A percentile compares a stretch with the other conserved stretches of the same genome.
phyloP scores from a whole-genome alignment of 768 basidiomycete genomes.

The Tremella fuciformis region DNA sequence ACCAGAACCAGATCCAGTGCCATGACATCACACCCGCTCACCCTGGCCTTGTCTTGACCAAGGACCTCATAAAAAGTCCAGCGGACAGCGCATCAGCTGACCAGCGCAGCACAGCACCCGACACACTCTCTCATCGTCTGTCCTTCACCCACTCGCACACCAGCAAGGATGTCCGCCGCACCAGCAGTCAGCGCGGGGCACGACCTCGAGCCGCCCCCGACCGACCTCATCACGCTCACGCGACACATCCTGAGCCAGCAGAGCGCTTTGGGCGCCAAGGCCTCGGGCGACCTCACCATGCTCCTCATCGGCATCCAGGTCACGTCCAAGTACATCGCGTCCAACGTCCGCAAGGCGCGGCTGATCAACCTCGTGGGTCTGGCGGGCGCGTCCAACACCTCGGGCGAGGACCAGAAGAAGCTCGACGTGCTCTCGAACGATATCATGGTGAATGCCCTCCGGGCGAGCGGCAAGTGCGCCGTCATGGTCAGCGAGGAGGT shows the following conservation, averaged over 20 bases:
- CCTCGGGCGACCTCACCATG: slow-evolving; percentile 90
- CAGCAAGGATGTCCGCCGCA: too few species aligned
- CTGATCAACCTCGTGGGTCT: slow-evolving; percentile 97
- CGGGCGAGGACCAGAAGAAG: slow-evolving; percentile 99
- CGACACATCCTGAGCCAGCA: slow-evolving; percentile 87
- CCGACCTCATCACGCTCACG: slow-evolving; percentile 88
- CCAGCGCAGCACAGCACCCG: too few species aligned
- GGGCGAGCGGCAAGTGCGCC: slow-evolving; percentile 92
- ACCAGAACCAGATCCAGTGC: too few species aligned
- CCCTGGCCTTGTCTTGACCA: too few species aligned
- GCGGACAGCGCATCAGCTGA: too few species aligned
- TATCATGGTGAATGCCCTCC: slow-evolving; percentile 97
- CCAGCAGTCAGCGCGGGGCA: too few species aligned
- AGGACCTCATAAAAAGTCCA: too few species aligned
- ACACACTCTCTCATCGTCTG: too few species aligned
- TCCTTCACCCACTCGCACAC: too few species aligned
- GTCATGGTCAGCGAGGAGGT: slow-evolving; percentile 94
- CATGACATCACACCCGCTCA: too few species aligned
- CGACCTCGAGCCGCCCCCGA: slow-evolving; percentile 69
- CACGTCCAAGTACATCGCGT: slow-evolving; percentile 76
- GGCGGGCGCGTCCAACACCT: slow-evolving; percentile 93
- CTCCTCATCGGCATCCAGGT: slow-evolving; percentile 89
- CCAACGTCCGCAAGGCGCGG: slow-evolving; percentile 93
- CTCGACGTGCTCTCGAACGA: slow-evolving; percentile 96
- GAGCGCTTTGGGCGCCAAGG: slow-evolving; percentile 71